These are phyloP conservation scores for Clavariopsis aquatica DNA, from an alignment of 495 filamentous ascomycete species.

Conservation along the genomic window DNA sequence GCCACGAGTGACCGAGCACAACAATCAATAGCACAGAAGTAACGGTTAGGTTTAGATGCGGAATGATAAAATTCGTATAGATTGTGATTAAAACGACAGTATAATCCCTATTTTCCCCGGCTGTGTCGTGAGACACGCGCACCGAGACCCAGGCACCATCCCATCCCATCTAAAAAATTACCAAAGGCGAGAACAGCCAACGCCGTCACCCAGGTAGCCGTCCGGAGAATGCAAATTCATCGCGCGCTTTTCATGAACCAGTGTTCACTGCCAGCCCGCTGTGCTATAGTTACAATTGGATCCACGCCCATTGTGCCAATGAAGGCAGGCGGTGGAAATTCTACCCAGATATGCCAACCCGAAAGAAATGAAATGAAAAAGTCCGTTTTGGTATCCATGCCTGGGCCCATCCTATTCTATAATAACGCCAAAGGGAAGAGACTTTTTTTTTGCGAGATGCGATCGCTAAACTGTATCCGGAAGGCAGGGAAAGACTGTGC, in stretches of 20 bases:
- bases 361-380: slow-evolving; percentile 28
- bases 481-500: slow-evolving; percentile 22
- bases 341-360: slow-evolving; percentile 35
- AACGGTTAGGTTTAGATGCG: background rate
- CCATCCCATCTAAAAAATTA: slow-evolving; percentile 11
- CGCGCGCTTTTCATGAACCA: slow-evolving; percentile 28
- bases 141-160: slow-evolving; percentile 34
- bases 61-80: slow-evolving; percentile 24
- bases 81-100: slow-evolving; percentile 36
- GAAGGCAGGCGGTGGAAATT: slow-evolving; percentile 36
- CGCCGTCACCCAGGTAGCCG: slow-evolving; percentile 24
- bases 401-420: slow-evolving; percentile 37
- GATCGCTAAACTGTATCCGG: slow-evolving; percentile 4
- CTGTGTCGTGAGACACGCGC: slow-evolving; percentile 32
- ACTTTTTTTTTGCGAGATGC: slow-evolving; percentile 33
- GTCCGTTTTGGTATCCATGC: slow-evolving; percentile 38
- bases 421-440: slow-evolving; percentile 31
- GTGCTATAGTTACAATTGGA: slow-evolving; percentile 34
- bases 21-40: background rate
- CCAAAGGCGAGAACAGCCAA: slow-evolving; percentile 16
- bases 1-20: slow-evolving; percentile 23
- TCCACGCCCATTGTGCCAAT: slow-evolving; percentile 28
- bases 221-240: slow-evolving; percentile 33
- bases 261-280: slow-evolving; percentile 17
- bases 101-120: slow-evolving; percentile 20